Percentiles rank a stretch among this genome's conserved stretches.
Conservation (phyloP, 1,139 yeast species). For the Debaryomyces sp. region DNA sequence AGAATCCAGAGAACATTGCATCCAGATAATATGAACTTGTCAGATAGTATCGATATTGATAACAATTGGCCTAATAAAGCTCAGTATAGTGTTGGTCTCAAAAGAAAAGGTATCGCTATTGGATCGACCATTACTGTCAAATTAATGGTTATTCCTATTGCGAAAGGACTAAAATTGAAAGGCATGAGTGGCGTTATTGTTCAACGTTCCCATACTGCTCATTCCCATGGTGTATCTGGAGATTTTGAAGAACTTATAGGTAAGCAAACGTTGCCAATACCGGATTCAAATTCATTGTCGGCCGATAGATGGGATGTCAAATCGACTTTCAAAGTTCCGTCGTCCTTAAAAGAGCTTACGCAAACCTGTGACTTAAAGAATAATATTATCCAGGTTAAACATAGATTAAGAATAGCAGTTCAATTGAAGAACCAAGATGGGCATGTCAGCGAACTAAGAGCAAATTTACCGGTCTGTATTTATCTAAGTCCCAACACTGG, state of each 20-base stretch:
- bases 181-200: slow-evolving; percentile 51
- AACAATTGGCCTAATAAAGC: slow-evolving; percentile 68
- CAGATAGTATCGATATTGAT: slow-evolving; percentile 60
- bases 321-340: slow-evolving; percentile 53
- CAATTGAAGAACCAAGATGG: slow-evolving; percentile 62
- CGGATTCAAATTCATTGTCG: slow-evolving; percentile 29
- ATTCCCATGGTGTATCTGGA: slow-evolving; percentile 42
- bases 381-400: slow-evolving; percentile 57
- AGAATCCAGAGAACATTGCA: slow-evolving; percentile 54
- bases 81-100: slow-evolving; percentile 61
- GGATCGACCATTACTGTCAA: slow-evolving; percentile 59
- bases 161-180: slow-evolving; percentile 55
- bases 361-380: slow-evolving; percentile 58
- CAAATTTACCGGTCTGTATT: slow-evolving; percentile 63
- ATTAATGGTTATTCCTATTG: slow-evolving; percentile 58
- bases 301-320: slow-evolving; percentile 56
- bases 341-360: slow-evolving; percentile 52
- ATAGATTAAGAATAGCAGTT: slow-evolving; percentile 59
- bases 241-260: slow-evolving; percentile 45
- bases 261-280: slow-evolving; percentile 30
- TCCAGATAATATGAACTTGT: slow-evolving; percentile 49
- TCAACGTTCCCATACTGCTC: slow-evolving; percentile 50
- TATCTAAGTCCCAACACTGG: slow-evolving; percentile 59
- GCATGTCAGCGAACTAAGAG: slow-evolving; percentile 67
- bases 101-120: slow-evolving; percentile 60